Percentiles rank a stretch among this genome's conserved stretches.
Conservation (phyloP, 1,284 basidiomycete species). For the Marasmius fiardii region DNA sequence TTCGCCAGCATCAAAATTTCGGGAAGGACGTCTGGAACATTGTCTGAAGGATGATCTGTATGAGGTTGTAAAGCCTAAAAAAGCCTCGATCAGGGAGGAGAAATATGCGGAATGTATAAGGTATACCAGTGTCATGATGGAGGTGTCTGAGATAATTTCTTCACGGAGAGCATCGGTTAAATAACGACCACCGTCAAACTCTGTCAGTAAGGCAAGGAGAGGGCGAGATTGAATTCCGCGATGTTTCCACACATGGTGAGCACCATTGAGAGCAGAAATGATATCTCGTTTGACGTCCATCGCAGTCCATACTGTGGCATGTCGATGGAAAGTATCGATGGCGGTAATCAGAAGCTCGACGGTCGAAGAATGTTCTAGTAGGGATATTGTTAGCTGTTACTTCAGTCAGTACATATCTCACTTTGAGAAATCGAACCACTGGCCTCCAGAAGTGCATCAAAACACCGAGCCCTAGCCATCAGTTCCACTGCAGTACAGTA, state of each 20-base stretch:
- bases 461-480: slow-evolving; percentile 59
- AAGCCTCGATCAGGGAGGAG: not conserved
- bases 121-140: slow-evolving; percentile 57
- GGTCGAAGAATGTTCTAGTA: slow-evolving; percentile 49
- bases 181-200: slow-evolving; percentile 58
- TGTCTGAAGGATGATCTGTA: slow-evolving; percentile 38
- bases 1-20: slow-evolving; percentile 65
- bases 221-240: slow-evolving; percentile 61
- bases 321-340: slow-evolving; percentile 63
- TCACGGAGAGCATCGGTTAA: slow-evolving; percentile 52
- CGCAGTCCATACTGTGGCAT: slow-evolving; percentile 70
- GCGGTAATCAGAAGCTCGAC: slow-evolving; percentile 54
- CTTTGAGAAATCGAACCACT: slow-evolving; percentile 17
- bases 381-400: slow-evolving; percentile 53
- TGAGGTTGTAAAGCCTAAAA: slow-evolving; percentile 42
- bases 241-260: slow-evolving; percentile 60
- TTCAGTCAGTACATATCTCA: slow-evolving; percentile 2
- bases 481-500: slow-evolving; percentile 59
- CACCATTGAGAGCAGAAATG: slow-evolving; percentile 53
- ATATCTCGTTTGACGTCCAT: slow-evolving; percentile 63
- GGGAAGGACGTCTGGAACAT: slow-evolving; percentile 58
- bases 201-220: slow-evolving; percentile 56
- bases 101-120: not conserved
- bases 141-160: slow-evolving; percentile 55
- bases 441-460: slow-evolving; percentile 66